Percentiles rank a stretch among this genome's conserved stretches.
These are phyloP conservation scores for Metarhizium sp. DNA, from an alignment of 2,329 filamentous ascomycete species.

Conservation along the genomic window DNA sequence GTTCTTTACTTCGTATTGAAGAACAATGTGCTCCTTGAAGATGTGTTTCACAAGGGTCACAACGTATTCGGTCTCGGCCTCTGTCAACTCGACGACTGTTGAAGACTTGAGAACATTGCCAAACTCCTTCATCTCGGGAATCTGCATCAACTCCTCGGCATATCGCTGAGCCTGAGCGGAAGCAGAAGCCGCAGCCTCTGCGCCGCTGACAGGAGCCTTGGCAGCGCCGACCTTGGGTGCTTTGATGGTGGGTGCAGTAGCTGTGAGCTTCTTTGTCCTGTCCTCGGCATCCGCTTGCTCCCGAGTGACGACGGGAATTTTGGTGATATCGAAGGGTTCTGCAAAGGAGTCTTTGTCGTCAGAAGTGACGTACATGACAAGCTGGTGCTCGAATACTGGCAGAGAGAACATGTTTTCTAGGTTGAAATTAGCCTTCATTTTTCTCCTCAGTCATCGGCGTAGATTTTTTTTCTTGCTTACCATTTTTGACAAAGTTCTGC, in stretches of 20 bases:
- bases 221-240: slow-evolving; percentile 72
- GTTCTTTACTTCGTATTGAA: slow-evolving; percentile 98
- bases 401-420: slow-evolving; percentile 91
- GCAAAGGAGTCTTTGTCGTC: slow-evolving; percentile 81
- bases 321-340: slow-evolving; percentile 78
- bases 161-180: slow-evolving; percentile 81
- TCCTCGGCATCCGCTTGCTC: slow-evolving; percentile 96
- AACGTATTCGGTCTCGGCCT: slow-evolving; percentile 95
- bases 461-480: slow-evolving; percentile 32
- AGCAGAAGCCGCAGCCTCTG: slow-evolving; percentile 67
- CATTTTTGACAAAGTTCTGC: slow-evolving; percentile 83
- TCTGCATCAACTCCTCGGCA: slow-evolving; percentile 73
- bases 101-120: slow-evolving; percentile 90
- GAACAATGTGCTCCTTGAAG: slow-evolving; percentile 92
- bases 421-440: slow-evolving; percentile 5
- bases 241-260: slow-evolving; percentile 86
- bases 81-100: slow-evolving; percentile 76
- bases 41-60: slow-evolving; percentile 92
- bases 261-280: slow-evolving; percentile 92
- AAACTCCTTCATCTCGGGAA: slow-evolving; percentile 86
- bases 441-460: neutral
- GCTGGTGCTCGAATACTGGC: slow-evolving; percentile 89
- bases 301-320: slow-evolving; percentile 85
- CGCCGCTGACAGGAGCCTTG: slow-evolving; percentile 59
- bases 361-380: slow-evolving; percentile 94